Evolutionary conservation across 768 basidiomycete species (phyloP).

Genomic region (Leccinellum albellum): DNA sequence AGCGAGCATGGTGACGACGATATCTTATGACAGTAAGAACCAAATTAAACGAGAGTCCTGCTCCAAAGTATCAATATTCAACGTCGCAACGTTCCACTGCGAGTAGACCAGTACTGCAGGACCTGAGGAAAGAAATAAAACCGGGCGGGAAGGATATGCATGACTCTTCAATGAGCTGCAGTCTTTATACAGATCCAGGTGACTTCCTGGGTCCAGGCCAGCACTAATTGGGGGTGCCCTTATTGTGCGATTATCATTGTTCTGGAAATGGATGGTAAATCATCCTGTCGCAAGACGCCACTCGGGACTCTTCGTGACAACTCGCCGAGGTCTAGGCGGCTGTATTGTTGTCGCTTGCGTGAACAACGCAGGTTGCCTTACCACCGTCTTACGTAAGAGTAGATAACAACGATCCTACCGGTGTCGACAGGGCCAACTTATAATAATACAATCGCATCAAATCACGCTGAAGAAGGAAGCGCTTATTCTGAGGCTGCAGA

Average conservation of each 20-base stretch:
- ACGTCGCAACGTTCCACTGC: constrained; percentile 2
- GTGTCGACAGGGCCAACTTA: too few relatives aligned
- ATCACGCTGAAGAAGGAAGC: neutral
- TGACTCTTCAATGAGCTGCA: neutral
- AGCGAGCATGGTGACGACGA: constrained; percentile 50
- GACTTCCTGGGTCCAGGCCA: neutral
- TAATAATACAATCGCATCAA: too few relatives aligned
- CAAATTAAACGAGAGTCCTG: constrained; percentile 17
- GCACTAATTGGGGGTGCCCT: constrained; percentile 4
- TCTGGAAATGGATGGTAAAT: constrained; percentile 4
- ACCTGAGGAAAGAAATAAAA: constrained; percentile 5
- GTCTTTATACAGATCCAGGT: constrained; percentile 14
- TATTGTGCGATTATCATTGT: constrained; percentile 17
- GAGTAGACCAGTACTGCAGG: constrained; percentile 23
- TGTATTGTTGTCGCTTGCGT: too few relatives aligned
- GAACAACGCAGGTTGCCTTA: too few relatives aligned
- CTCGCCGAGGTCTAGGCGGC: neutral
- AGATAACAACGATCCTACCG: too few relatives aligned
- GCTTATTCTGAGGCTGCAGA: constrained; percentile 4
- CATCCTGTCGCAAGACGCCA: neutral
- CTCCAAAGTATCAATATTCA: constrained; percentile 11
- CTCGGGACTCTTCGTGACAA: neutral
- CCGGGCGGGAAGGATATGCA: neutral
- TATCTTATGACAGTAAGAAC: neutral
- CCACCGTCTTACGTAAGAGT: too few relatives aligned